phyloP scores from a whole-genome alignment of 2,329 filamentous ascomycete genomes.

The Fusarium sp. region DNA sequence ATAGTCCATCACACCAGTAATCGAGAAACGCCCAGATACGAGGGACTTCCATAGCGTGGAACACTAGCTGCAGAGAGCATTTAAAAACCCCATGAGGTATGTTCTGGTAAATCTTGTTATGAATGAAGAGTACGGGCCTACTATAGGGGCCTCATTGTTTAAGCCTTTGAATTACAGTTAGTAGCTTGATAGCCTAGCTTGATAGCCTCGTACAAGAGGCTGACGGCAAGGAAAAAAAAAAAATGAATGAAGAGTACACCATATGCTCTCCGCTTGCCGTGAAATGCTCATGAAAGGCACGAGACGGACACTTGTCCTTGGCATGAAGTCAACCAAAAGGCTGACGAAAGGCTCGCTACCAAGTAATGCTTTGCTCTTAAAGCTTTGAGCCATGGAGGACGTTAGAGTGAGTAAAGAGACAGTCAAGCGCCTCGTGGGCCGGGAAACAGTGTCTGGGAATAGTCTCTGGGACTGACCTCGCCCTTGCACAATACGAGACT shows the following conservation, averaged over 20 bases:
- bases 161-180: too few relatives aligned
- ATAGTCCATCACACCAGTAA: background rate
- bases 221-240: too few relatives aligned
- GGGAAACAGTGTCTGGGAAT: too few relatives aligned
- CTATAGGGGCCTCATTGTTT: too few relatives aligned
- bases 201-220: too few relatives aligned
- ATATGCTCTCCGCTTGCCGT: background rate
- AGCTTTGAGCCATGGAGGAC: background rate
- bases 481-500: background rate
- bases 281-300: too few relatives aligned
- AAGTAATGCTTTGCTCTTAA: background rate
- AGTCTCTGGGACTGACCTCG: too few relatives aligned
- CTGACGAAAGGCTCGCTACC: rapidly evolving
- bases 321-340: too few relatives aligned
- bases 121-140: too few relatives aligned
- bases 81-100: background rate
- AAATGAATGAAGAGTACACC: background rate
- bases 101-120: background rate
- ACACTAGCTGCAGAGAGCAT: rapidly evolving
- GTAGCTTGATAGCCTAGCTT: too few relatives aligned
- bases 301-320: background rate
- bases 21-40: background rate
- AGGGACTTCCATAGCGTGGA: rapidly evolving
- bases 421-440: background rate
- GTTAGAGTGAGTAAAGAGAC: background rate